A percentile compares a stretch with the other conserved stretches of the same genome.
Evolutionary conservation across 805 yeast genomes (phyloP).

Genomic region (Jamesozyma hellenica): DNA sequence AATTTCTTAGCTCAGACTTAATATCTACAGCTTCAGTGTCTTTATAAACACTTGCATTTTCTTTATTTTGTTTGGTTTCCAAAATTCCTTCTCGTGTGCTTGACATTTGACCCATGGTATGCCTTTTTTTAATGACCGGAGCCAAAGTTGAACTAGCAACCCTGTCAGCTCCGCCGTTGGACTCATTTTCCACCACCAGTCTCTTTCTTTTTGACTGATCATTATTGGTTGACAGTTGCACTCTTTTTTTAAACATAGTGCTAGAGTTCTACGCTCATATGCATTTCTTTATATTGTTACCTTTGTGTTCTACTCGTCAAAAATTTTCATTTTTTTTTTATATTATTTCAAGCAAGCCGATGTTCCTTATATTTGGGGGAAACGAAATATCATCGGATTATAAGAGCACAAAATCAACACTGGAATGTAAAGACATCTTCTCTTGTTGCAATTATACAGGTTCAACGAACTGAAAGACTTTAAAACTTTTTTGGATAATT

Average conservation of each 20-base stretch:
- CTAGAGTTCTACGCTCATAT: too few species aligned
- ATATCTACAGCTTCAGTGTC: neutral
- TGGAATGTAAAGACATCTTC: too few species aligned
- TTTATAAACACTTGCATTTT: too few species aligned
- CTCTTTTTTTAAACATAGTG: slow-evolving; percentile 25
- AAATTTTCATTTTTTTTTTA: neutral
- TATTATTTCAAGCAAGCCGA: too few species aligned
- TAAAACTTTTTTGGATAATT: too few species aligned
- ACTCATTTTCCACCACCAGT: neutral
- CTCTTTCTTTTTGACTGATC: slow-evolving; percentile 1
- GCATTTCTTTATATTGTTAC: too few species aligned
- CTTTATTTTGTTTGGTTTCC: neutral
- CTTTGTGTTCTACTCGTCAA: neutral
- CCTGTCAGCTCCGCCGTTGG: neutral
- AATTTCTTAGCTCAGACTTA: slow-evolving; percentile 1
- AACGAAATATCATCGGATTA: too few species aligned
- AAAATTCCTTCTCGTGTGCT: neutral
- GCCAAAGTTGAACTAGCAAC: neutral
- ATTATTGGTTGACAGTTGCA: slow-evolving; percentile 3
- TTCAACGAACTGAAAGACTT: too few species aligned
- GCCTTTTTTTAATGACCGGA: slow-evolving; percentile 1
- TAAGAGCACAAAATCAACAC: too few species aligned
- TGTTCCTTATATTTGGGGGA: too few species aligned
- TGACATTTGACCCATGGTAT: neutral
- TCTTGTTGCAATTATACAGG: too few species aligned